Percentiles rank a stretch among this genome's conserved stretches.
Conservation (phyloP, 768 basidiomycete genomes). For the Multifurca ochricompacta region DNA sequence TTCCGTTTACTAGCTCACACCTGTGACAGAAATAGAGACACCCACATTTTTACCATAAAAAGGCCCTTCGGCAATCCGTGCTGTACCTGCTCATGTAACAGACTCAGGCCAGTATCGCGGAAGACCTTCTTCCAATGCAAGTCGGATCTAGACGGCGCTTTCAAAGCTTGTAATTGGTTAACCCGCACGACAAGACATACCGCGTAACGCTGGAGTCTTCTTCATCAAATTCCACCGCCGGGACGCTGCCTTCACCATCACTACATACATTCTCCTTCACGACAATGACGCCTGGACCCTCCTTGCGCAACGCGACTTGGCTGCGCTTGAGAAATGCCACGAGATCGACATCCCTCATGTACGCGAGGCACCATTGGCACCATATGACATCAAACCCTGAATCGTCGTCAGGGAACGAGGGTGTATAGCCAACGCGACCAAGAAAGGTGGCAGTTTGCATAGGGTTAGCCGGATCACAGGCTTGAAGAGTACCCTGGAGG, state of each 20-base stretch:
- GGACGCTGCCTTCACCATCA: conserved; percentile 44
- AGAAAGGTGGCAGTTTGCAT: conserved; percentile 38
- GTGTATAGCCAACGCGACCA: conserved; percentile 61
- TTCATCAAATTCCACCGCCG: conserved; percentile 62
- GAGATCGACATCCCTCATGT: conserved; percentile 71
- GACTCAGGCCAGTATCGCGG: conserved; percentile 55
- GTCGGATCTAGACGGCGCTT: conserved; percentile 56
- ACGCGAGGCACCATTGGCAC: conserved; percentile 97
- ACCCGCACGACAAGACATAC: conserved; percentile 32
- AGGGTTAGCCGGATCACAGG: conserved; percentile 61
- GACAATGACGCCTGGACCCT: conserved; percentile 53
- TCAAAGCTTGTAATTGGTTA: not conserved
- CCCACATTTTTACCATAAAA: conserved; percentile 82
- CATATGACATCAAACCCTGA: conserved; percentile 82
- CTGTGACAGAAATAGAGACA: conserved; percentile 6
- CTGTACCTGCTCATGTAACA: conserved; percentile 73
- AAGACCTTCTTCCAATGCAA: conserved; percentile 75
- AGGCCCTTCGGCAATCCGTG: conserved; percentile 75
- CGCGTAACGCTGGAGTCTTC: conserved; percentile 87
- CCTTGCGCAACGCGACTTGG: conserved; percentile 48
- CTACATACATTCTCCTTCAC: conserved; percentile 89
- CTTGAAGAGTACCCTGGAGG: conserved; percentile 71
- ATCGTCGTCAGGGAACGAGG: conserved; percentile 35
- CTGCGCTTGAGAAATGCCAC: conserved; percentile 66
- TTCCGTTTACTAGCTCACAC: not conserved